Evolutionary conservation across 192 early-diverging fungal genomes (phyloP), one percentile per base, ranked within the genome.

Genomic region (Irineochytrium annulatum): DNA sequence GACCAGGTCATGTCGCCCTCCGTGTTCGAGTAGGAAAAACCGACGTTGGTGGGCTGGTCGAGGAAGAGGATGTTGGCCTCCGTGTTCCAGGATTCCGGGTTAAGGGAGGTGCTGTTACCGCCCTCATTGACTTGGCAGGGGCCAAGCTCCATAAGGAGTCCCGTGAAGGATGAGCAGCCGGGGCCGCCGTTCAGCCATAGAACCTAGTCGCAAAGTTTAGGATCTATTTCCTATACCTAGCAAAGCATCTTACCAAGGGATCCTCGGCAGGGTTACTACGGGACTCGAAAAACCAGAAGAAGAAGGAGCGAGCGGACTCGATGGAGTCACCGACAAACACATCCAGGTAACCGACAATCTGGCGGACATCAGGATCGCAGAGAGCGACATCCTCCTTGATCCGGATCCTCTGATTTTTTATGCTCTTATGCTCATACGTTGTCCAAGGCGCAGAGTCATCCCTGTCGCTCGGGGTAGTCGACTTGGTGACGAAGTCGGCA

Each of bases 1-100:
- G n/a, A n/a, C n/a, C n/a, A n/a, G 67, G 82, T 87, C 55, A 71
- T 75, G 27, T 91, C 89, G 17, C 30, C 39, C 19, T 82, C 73
- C 13, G 49, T 51, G 29, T 80, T 72, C 14, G 65, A 59, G 62
- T 97, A 90, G 48, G 85, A 88, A 79, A 88, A 99, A 1, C 96
- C 96, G 51, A 92, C 91, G 56, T 93, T 91, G 29, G 89, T 81
- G 28, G 92, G 93, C 80, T 86, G 59, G 32, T 67, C 65, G 6
- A 67, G 34, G 30, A 67, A 67, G 34, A 67, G 22, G 13, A 78
- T 24, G 52, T 91, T 93, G 1, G 96, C 91, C 69, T 91, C 78
- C 46, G 85, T 87, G 74, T 95, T 93, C 96, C 96, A 99, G 5
- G 86, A 88, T 59, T 88, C 71, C 44, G 76, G 68, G 77, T 98